phyloP scores from a whole-genome alignment of 345 rosid genomes.

The Eucalyptus rudis region DNA sequence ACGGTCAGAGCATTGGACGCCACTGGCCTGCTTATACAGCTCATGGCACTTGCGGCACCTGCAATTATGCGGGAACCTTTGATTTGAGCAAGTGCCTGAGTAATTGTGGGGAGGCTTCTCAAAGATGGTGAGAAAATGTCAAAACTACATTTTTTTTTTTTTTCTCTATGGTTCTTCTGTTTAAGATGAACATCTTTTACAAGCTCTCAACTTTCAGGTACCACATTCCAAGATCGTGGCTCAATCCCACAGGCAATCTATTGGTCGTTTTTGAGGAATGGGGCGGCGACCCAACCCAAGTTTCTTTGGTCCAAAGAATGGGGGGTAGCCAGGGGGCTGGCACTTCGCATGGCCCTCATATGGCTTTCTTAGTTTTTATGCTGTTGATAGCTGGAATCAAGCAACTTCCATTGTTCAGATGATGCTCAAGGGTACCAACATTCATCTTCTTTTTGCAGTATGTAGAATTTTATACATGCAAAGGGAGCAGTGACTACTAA shows the following conservation, averaged over 20 bases:
- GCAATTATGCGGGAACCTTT: neutral
- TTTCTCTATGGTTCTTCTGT: neutral
- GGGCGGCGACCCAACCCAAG: constrained; percentile 1
- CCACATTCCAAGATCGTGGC: constrained; percentile 7
- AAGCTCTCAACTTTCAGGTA: neutral
- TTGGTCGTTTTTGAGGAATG: constrained; percentile 6
- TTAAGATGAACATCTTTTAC: neutral
- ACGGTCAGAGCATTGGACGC: constrained; percentile 41
- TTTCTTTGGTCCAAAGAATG: constrained; percentile 1
- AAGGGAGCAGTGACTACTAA: neutral
- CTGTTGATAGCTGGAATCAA: neutral
- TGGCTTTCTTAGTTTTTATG: neutral
- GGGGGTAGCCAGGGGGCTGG: neutral
- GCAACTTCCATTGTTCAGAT: neutral
- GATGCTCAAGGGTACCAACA: neutral
- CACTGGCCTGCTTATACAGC: constrained; percentile 27
- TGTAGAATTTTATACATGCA: neutral
- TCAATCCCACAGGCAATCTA: constrained; percentile 3
- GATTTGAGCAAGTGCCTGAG: neutral
- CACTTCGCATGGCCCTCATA: neutral
- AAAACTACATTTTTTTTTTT: neutral
- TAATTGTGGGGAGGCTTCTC: constrained; percentile 5
- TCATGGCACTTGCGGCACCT: neutral
- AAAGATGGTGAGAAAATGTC: constrained; percentile 1
- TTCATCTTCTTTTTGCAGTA: neutral